Conservation (phyloP, 306 rosid genomes). For the Dicorynia guianensis region DNA sequence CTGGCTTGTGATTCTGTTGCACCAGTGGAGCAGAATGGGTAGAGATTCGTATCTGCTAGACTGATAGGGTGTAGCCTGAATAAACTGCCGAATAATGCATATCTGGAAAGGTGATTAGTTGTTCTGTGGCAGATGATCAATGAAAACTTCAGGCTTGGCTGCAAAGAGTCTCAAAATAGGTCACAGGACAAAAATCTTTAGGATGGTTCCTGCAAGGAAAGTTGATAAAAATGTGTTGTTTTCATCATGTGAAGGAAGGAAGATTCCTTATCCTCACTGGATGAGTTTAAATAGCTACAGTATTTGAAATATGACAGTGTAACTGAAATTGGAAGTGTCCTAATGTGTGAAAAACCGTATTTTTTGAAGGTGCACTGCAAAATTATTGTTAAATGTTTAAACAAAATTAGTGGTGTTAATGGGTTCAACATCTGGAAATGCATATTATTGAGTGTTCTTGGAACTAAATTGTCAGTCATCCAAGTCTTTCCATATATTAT, state of each 20-base stretch:
- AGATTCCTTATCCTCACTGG: too few species aligned
- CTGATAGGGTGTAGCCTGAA: too few species aligned
- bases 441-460: slow-evolving; percentile 3
- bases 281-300: not conserved
- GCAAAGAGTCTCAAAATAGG: not conserved
- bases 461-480: slow-evolving; percentile 1
- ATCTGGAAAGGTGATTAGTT: not conserved
- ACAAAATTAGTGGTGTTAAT: not conserved
- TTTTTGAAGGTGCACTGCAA: not conserved
- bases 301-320: not conserved
- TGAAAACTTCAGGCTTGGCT: too few species aligned
- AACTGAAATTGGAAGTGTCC: not conserved
- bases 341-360: not conserved
- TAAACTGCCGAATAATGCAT: not conserved
- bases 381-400: not conserved
- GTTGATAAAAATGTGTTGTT: not conserved
- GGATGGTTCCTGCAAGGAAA: not conserved
- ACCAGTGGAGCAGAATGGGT: too few species aligned
- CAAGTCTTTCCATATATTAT: not conserved
- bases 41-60: too few species aligned
- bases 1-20: not conserved
- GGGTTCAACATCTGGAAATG: slow-evolving; percentile 19
- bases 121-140: not conserved
- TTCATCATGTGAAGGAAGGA: too few species aligned
- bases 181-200: too few species aligned